phyloP scores from a whole-genome alignment of 768 basidiomycete species.

The Butyriboletus loyo region DNA sequence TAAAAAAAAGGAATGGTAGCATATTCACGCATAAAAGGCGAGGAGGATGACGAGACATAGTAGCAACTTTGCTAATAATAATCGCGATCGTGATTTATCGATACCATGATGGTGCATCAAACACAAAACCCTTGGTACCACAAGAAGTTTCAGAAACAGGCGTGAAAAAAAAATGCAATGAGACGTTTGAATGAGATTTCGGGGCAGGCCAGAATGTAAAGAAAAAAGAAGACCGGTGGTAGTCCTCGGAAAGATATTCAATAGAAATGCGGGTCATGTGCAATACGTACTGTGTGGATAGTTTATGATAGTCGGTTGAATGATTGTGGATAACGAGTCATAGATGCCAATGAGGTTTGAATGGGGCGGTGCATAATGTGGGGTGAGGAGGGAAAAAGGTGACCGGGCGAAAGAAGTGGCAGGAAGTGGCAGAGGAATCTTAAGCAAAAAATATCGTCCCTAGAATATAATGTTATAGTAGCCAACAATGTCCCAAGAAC shows the following conservation, averaged over 20 bases:
- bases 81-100: conserved; percentile 17
- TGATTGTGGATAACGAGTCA: conserved; percentile 20
- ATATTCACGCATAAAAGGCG: conserved; percentile 17
- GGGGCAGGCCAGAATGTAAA: not conserved
- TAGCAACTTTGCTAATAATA: conserved; percentile 22
- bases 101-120: conserved; percentile 6
- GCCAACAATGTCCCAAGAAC: conserved; percentile 36
- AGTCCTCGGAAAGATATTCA: conserved; percentile 13
- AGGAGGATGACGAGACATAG: conserved; percentile 15
- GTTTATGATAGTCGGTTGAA: conserved; percentile 21
- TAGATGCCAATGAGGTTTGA: conserved; percentile 24
- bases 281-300: conserved; percentile 27
- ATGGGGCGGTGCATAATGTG: conserved; percentile 5
- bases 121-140: conserved; percentile 14
- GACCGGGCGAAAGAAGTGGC: conserved; percentile 5
- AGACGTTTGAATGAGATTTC: not conserved
- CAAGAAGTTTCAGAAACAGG: conserved; percentile 6
- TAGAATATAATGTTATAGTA: conserved; percentile 36
- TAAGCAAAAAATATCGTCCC: conserved; percentile 32
- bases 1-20: conserved; percentile 1
- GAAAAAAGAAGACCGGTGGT: not conserved
- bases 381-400: conserved; percentile 8
- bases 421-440: conserved; percentile 8
- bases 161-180: not conserved
- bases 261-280: conserved; percentile 32